phyloP scores from a whole-genome alignment of 768 basidiomycete genomes.

The Trametes cinnabarina region DNA sequence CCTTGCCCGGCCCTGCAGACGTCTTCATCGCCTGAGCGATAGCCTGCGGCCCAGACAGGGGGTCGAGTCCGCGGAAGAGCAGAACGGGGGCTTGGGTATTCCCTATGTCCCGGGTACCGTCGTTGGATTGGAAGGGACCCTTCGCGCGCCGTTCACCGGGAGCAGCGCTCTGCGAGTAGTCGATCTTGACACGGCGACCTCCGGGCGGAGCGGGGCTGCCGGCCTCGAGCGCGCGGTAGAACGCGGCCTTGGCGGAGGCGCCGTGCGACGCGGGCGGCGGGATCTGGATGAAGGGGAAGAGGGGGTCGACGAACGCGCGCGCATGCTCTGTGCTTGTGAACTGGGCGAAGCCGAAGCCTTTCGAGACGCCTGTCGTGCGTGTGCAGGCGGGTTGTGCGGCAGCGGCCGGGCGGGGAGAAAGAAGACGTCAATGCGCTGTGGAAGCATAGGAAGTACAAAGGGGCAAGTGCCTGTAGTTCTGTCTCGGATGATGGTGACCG shows the following conservation, averaged over 20 bases:
- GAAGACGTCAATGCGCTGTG: slow-evolving; percentile 66
- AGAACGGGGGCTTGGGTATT: slow-evolving; percentile 79
- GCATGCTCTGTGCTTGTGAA: slow-evolving; percentile 86
- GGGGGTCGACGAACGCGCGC: slow-evolving; percentile 84
- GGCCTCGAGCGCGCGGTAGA: slow-evolving; percentile 71
- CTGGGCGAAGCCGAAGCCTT: slow-evolving; percentile 96
- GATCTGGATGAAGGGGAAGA: slow-evolving; percentile 88
- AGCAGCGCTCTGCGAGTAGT: slow-evolving; percentile 86
- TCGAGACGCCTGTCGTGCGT: slow-evolving; percentile 70
- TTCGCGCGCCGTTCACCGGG: slow-evolving; percentile 64
- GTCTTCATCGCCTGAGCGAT: slow-evolving; percentile 80
- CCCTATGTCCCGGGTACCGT: slow-evolving; percentile 95
- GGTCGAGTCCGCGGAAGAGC: slow-evolving; percentile 88
- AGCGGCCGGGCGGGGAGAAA: slow-evolving; percentile 35
- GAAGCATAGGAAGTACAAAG: slow-evolving; percentile 66
- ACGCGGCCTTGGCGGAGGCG: slow-evolving; percentile 68
- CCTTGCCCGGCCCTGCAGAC: slow-evolving; percentile 73
- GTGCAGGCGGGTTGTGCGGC: slow-evolving; percentile 43
- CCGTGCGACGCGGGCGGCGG: slow-evolving; percentile 90
- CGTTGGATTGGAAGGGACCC: slow-evolving; percentile 66
- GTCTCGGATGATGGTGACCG: slow-evolving; percentile 94
- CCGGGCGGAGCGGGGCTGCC: slow-evolving; percentile 56
- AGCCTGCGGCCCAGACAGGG: slow-evolving; percentile 82
- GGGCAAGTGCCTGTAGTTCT: slow-evolving; percentile 93
- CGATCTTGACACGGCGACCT: slow-evolving; percentile 90